Percentiles rank a stretch among this genome's conserved stretches.
phyloP scores from a whole-genome alignment of 805 yeast species.

The Jamesozyma lodderae region DNA sequence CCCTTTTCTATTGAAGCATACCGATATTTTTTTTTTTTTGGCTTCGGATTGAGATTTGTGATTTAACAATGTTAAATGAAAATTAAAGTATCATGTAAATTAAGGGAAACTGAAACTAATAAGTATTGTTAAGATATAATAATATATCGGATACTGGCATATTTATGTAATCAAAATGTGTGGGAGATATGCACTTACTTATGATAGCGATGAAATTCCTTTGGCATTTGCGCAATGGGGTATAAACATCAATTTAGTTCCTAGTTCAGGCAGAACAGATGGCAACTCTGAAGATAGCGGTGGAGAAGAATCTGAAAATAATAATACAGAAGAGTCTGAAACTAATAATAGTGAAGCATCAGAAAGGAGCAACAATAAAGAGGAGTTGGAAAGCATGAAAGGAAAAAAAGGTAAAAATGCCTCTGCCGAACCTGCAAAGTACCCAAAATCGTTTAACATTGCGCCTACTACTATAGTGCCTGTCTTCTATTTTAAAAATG shows the following conservation, averaged over 20 bases:
- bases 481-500: conserved; percentile 21
- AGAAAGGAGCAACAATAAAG: too few relatives aligned
- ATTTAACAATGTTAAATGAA: too few relatives aligned
- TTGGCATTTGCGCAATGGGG: conserved; percentile 8
- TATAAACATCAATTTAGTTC: neutral
- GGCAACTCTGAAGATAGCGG: neutral
- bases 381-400: neutral
- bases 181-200: conserved; percentile 48
- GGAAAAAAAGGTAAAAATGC: conserved; percentile 8
- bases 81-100: too few relatives aligned
- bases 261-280: neutral
- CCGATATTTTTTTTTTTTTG: too few relatives aligned
- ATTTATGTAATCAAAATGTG: conserved; percentile 48
- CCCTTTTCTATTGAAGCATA: too few relatives aligned
- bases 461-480: conserved; percentile 51
- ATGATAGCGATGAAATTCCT: conserved; percentile 17
- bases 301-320: neutral
- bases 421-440: conserved; percentile 9
- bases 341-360: too few relatives aligned
- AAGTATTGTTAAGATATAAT: too few relatives aligned
- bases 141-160: too few relatives aligned
- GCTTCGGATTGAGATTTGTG: too few relatives aligned
- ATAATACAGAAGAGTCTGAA: too few relatives aligned
- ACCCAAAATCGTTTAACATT: conserved; percentile 40
- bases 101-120: too few relatives aligned